Percentiles rank a stretch among this genome's conserved stretches.
Conservation (phyloP, 2,329 filamentous ascomycete species). For the Colletotrichum tofieldiae region DNA sequence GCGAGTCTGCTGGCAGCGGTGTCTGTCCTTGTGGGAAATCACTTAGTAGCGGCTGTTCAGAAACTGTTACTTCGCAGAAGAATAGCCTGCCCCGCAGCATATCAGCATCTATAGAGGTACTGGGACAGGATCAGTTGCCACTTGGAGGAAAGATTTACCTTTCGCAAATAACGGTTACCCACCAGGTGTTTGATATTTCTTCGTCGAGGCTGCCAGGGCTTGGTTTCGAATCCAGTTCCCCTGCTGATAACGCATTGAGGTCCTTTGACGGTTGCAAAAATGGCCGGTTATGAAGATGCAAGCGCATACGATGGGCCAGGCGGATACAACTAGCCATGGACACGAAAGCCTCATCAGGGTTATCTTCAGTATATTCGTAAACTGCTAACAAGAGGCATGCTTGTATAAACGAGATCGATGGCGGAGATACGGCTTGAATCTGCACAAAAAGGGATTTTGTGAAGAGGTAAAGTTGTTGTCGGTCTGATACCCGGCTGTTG, state of each 20-base stretch:
- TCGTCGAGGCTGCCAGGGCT: neutral
- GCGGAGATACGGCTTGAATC: neutral
- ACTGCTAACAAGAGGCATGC: conserved; percentile 46
- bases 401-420: conserved; percentile 45
- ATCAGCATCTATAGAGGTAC: neutral
- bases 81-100: neutral
- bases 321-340: conserved; percentile 47
- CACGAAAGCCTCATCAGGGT: conserved; percentile 45
- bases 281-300: conserved; percentile 36
- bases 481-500: conserved; percentile 22
- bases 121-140: neutral
- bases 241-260: neutral
- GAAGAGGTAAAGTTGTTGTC: conserved; percentile 33
- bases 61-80: neutral
- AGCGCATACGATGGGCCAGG: conserved; percentile 46
- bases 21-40: neutral
- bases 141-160: neutral
- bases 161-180: neutral
- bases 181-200: conserved; percentile 7
- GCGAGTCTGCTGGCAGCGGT: neutral
- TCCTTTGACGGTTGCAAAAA: neutral
- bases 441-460: conserved; percentile 6
- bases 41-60: neutral
- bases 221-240: neutral
- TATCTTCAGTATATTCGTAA: conserved; percentile 49